Conservation (phyloP, 352 stramenopile genomes). For the Hyaloperonospora arabidopsidis region DNA sequence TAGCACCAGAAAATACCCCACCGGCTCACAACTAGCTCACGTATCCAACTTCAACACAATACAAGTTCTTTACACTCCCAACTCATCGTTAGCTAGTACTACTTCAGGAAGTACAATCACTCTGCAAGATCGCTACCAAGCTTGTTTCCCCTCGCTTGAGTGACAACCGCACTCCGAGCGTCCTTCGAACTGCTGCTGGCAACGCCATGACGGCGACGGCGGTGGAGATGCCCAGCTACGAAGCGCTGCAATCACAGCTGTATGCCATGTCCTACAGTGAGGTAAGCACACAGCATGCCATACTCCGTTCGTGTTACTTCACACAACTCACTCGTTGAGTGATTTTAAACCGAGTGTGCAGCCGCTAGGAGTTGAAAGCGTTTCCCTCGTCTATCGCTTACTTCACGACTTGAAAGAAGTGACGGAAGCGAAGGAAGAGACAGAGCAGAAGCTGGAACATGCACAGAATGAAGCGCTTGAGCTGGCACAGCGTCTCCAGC, state of each 20-base stretch:
- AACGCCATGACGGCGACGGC: conserved; percentile 28
- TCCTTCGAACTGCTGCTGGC: conserved; percentile 19
- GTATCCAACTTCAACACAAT: too few relatives aligned
- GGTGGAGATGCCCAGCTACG: conserved; percentile 42
- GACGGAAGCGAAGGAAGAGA: conserved; percentile 24
- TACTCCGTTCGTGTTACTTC: not conserved
- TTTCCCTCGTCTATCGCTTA: conserved; percentile 45
- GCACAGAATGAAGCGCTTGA: conserved; percentile 52
- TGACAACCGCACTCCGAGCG: conserved; percentile 20
- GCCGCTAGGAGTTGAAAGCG: conserved; percentile 55
- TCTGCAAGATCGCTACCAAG: not conserved
- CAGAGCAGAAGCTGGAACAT: conserved; percentile 44
- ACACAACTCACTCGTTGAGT: not conserved
- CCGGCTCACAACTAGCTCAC: too few relatives aligned
- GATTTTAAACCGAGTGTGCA: conserved; percentile 7
- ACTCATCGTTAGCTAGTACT: too few relatives aligned
- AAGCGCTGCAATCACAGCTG: conserved; percentile 51
- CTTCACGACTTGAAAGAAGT: conserved; percentile 41
- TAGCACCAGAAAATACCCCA: too few relatives aligned
- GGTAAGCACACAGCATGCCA: conserved; percentile 14
- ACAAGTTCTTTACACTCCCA: too few relatives aligned
- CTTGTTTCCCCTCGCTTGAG: conserved; percentile 5
- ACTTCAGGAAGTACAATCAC: not conserved
- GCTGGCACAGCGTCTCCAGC: conserved; percentile 57
- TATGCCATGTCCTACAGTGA: conserved; percentile 53